These are phyloP conservation scores for Metschnikowia proteae DNA, from an alignment of 805 yeast species.

Conservation along the genomic window DNA sequence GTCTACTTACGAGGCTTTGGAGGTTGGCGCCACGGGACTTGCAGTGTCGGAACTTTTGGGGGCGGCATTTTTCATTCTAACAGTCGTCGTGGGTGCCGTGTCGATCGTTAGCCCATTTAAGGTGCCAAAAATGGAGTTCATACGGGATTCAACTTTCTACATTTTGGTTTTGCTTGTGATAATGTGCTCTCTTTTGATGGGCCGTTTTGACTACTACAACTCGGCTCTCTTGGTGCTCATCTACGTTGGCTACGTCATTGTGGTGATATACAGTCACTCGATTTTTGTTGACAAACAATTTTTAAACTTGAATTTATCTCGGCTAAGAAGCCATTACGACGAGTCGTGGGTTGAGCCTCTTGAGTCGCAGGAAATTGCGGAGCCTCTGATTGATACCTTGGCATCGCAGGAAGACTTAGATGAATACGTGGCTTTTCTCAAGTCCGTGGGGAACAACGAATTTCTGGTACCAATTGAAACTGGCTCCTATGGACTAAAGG, in stretches of 20 bases:
- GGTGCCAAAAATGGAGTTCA: conserved; percentile 49
- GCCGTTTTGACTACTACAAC: conserved; percentile 50
- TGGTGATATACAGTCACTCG: conserved; percentile 31
- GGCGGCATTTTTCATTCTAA: conserved; percentile 76
- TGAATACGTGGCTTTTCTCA: conserved; percentile 14
- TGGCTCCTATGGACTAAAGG: conserved; percentile 33
- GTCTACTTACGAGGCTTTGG: conserved; percentile 79
- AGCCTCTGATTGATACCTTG: conserved; percentile 11
- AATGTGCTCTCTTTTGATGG: conserved; percentile 51
- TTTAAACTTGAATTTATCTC: conserved; percentile 7
- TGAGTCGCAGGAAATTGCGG: not conserved
- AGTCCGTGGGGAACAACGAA: conserved; percentile 10
- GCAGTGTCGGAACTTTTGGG: conserved; percentile 93
- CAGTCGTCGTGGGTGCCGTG: conserved; percentile 79
- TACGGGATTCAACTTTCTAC: conserved; percentile 62
- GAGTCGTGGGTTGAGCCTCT: conserved; percentile 1
- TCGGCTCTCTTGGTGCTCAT: conserved; percentile 54
- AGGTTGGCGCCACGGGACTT: conserved; percentile 62
- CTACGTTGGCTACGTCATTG: conserved; percentile 56
- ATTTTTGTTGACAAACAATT: conserved; percentile 9
- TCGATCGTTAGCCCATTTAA: conserved; percentile 61
- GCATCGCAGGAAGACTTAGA: conserved; percentile 10
- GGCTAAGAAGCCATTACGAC: conserved; percentile 14
- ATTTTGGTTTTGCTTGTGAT: conserved; percentile 46
- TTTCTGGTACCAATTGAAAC: conserved; percentile 16